These are phyloP conservation scores for Lecanosticta acicola DNA, from an alignment of 2,329 filamentous ascomycete genomes.

Conservation along the genomic window DNA sequence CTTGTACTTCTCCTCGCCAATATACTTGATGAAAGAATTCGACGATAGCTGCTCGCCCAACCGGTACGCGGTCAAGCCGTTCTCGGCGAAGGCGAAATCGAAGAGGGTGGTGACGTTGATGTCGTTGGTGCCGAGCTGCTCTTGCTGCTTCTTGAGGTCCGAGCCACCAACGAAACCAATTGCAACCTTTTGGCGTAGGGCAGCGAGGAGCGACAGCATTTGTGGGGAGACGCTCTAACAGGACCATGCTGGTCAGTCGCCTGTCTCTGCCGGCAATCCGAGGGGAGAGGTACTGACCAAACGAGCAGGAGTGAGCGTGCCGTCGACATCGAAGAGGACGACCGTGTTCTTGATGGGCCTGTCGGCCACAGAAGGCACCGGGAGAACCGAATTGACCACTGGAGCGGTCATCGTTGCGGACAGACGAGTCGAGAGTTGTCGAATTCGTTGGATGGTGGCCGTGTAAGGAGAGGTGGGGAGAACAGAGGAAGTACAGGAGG, in stretches of 20 bases:
- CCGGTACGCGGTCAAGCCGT: conserved; percentile 87
- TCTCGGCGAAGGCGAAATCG: conserved; percentile 97
- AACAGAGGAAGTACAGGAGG: neutral
- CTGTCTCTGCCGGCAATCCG: neutral
- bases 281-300: conserved; percentile 49
- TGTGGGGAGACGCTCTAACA: conserved; percentile 58
- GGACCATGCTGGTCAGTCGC: conserved; percentile 7
- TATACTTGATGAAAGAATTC: conserved; percentile 84
- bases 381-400: neutral
- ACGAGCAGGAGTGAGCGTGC: conserved; percentile 78
- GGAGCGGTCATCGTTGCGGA: neutral
- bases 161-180: conserved; percentile 92
- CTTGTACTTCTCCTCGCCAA: conserved; percentile 84
- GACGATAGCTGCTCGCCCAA: conserved; percentile 68
- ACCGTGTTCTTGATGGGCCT: conserved; percentile 90
- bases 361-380: conserved; percentile 69
- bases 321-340: conserved; percentile 93
- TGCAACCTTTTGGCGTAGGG: conserved; percentile 78
- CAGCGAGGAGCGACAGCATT: conserved; percentile 73
- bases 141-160: conserved; percentile 89
- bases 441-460: neutral
- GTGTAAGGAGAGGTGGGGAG: neutral
- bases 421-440: neutral
- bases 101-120: conserved; percentile 76
- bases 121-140: conserved; percentile 72